Evolutionary conservation across 2,329 filamentous ascomycete genomes (phyloP).

Genomic region (Periconia digitata): DNA sequence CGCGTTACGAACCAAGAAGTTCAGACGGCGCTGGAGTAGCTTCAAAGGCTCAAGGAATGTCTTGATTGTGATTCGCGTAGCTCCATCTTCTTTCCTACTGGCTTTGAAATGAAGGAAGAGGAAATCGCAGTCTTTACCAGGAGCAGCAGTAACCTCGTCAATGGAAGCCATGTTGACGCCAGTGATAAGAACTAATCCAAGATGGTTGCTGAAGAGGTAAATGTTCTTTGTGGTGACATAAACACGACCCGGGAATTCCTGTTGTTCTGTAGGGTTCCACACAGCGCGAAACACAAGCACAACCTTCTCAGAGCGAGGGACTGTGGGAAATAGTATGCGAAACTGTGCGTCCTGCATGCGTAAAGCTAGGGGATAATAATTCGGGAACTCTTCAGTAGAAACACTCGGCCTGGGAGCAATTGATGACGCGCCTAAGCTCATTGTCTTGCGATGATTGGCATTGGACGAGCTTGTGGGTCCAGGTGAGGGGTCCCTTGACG

Average conservation of each 20-base stretch:
- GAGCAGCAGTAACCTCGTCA: conserved; percentile 84
- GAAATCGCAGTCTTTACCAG: conserved; percentile 90
- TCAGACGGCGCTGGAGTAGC: conserved; percentile 79
- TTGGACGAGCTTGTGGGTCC: conserved; percentile 14
- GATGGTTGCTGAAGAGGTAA: conserved; percentile 95
- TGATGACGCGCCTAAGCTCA: conserved; percentile 52
- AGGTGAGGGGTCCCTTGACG: conserved; percentile 14
- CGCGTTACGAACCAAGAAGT: conserved; percentile 80
- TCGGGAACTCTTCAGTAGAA: conserved; percentile 62
- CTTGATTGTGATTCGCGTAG: conserved; percentile 81
- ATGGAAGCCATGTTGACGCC: conserved; percentile 74
- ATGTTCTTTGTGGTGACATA: conserved; percentile 86
- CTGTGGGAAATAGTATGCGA: conserved; percentile 82
- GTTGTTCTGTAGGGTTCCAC: conserved; percentile 76
- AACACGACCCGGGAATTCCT: conserved; percentile 79
- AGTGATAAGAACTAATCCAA: conserved; percentile 85
- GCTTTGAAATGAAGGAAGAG: conserved; percentile 80
- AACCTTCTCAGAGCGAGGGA: conserved; percentile 75
- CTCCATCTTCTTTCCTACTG: conserved; percentile 61
- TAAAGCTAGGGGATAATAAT: conserved; percentile 78
- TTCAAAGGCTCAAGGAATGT: conserved; percentile 87
- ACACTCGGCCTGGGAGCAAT: conserved; percentile 18
- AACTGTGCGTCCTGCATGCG: conserved; percentile 92
- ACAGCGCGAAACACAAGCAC: conserved; percentile 91
- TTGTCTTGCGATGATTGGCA: conserved; percentile 56